Base-by-base conservation (phyloP, 192 early-diverging fungal species). In the Mycoemilia scoparia region DNA sequence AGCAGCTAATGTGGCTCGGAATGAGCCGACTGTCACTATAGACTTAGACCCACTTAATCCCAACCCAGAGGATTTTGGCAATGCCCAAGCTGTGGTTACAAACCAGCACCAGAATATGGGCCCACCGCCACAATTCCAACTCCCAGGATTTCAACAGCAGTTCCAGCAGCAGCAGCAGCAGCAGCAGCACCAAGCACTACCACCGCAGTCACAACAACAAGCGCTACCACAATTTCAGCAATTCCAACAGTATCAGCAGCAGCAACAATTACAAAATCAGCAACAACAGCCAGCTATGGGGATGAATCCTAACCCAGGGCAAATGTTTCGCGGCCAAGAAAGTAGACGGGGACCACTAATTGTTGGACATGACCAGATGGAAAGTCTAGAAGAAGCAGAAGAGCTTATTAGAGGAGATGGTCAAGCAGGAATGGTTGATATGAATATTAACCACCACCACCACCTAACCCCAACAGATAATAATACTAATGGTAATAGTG, bases 101-200 rank as follows among this genome's bases (percentile, higher is more conserved):
- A 38, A 4, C 46, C 49, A 3, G 34, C 34, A 14, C 32, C 26
- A n/a, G n/a, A n/a, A n/a, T n/a, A n/a, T n/a, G n/a, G n/a, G n/a
- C n/a, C n/a, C n/a, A n/a, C n/a, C 32, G 19, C n/a, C 30, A 34
- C 14, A 14, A 58, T 40, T 34, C 21, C 49, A 8, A 41, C 48
- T 2, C 42, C 51, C 17, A 34, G 50, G 5, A 45, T 44, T 5
- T 51, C 45, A 24, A 37, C 56, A 19, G 51, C 51, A 43, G 38
- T 39, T 13, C 35, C 41, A 16, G 38, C 34, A 15, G 54, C 49
- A 29, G 19, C 24, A 18, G 39, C 45, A 11, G 20, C 39, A 12
- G 21, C 45, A 22, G 13, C 7, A 28, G 31, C 31, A 32, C n/a
- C n/a, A n/a, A n/a, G n/a, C n/a, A n/a, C n/a, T n/a, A 18, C 31